These are phyloP conservation scores for Cladorrhinum sp. DNA, from an alignment of 2,329 filamentous ascomycete genomes.

Conservation along the genomic window DNA sequence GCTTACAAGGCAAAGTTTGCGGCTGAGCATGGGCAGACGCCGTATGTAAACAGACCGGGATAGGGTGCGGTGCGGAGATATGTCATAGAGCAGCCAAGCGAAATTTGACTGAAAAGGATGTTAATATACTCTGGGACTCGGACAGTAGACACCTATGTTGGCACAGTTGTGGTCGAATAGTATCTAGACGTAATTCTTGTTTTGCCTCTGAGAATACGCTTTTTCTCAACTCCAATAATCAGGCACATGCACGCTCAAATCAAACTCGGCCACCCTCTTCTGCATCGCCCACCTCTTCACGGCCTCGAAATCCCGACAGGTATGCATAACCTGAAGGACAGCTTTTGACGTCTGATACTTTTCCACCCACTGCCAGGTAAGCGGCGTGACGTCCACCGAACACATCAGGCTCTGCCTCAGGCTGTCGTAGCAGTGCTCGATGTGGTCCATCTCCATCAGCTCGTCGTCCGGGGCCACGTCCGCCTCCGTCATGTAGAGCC, in stretches of 20 bases:
- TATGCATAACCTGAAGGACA: not conserved
- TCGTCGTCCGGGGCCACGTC: too few species aligned
- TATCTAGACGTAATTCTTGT: too few species aligned
- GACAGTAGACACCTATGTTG: too few species aligned
- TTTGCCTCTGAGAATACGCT: too few species aligned
- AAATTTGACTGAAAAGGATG: too few species aligned
- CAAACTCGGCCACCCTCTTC: not conserved
- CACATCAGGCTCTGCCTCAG: slow-evolving; percentile 6
- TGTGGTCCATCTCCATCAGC: not conserved
- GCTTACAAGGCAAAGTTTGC: too few species aligned
- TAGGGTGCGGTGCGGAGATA: too few species aligned
- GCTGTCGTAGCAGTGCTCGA: slow-evolving; percentile 4
- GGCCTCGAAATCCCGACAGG: not conserved
- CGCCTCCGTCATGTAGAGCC: not conserved
- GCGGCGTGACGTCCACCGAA: slow-evolving; percentile 5
- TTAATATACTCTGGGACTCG: too few species aligned
- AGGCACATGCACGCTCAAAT: not conserved
- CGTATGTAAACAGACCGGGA: too few species aligned
- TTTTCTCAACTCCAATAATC: not conserved
- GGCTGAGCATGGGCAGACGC: too few species aligned
- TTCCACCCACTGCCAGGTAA: not conserved
- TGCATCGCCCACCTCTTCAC: not conserved
- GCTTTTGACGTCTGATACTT: not conserved
- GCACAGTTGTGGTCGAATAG: too few species aligned
- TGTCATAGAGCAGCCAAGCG: too few species aligned